Evolutionary conservation across 768 basidiomycete genomes (phyloP), one percentile per base, ranked within the genome.

Genomic region (Cubamyces sp.): DNA sequence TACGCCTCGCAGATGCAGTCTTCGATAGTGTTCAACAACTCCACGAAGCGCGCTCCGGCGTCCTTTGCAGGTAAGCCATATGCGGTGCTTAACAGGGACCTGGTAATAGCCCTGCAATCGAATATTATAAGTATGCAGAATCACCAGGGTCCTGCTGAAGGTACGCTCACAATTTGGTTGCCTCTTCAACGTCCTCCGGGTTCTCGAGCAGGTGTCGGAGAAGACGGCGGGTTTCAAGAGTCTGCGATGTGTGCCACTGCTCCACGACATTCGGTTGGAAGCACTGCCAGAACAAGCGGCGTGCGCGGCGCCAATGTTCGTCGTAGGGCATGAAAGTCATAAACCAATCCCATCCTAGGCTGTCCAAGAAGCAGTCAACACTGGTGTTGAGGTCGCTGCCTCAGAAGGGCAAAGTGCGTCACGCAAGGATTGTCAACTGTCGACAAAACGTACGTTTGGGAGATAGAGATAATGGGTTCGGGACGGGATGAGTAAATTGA

Each of bases 401-500:
- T 34, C 34, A 9, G 11, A 9, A 23, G 11, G 14, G 19, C 1
- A 15, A 7, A 12, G 37, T 18, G 14, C 7, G 9, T 34, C 34
- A 34, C 1, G 34, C 34, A 34, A 11, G 34, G 1, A 34, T 5
- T 11, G 34, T 34, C 34, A 11, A 18, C 5, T 8, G 28, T 3
- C 28, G 28, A 16, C 5, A 2, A 16, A 3, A 30, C 34, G 34
- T 34, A 15, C 42, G n/a, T 28, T 43, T 41, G 34, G 23, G 16
- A 5, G 42, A 25, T 11, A 28, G 18, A 5, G 11, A 45, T n/a
- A 5, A n/a, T 12, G 42, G 39, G 42, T 14, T 14, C 28, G 12
- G 54, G 28, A 19, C 43, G 23, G 28, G 68, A 65, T 14, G 71
- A 72, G 46, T 69, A 69, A 3, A 66, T 66, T 4, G 60, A 45